These are phyloP conservation scores for Saccharum hybrid DNA, from an alignment of 202 grass and related monocot species.

Conservation along the genomic window DNA sequence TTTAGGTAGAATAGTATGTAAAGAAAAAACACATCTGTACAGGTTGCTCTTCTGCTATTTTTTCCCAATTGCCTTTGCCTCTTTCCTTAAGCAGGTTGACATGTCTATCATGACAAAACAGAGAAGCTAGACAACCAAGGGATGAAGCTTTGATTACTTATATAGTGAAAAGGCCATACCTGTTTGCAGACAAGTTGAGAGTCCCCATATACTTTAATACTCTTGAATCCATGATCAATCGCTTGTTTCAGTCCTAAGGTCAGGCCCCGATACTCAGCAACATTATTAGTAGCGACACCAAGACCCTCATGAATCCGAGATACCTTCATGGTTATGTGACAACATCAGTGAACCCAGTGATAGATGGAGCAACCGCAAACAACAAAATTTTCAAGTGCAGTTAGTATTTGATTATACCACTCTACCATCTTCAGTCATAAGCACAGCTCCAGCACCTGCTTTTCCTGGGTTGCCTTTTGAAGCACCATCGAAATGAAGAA, in stretches of 20 bases:
- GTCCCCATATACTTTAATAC: constrained; percentile 69
- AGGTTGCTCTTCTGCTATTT: not conserved
- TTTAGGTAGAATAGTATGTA: constrained; percentile 4
- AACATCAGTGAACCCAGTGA: constrained; percentile 13
- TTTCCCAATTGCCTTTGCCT: not conserved
- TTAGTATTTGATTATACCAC: constrained; percentile 57
- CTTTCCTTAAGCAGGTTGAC: constrained; percentile 13
- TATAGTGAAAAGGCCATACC: constrained; percentile 44
- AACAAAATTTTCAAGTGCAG: constrained; percentile 31
- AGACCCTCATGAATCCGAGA: constrained; percentile 78
- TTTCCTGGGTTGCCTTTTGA: constrained; percentile 94
- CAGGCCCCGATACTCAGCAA: constrained; percentile 76
- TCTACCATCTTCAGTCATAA: constrained; percentile 74
- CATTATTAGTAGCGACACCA: constrained; percentile 80
- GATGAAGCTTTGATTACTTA: not conserved
- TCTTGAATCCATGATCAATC: constrained; percentile 74
- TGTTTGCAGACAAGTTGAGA: constrained; percentile 78
- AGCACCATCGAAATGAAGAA: constrained; percentile 83
- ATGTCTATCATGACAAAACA: constrained; percentile 4
- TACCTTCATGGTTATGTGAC: constrained; percentile 61
- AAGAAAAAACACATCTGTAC: constrained; percentile 27
- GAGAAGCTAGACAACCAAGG: constrained; percentile 27
- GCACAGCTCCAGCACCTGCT: constrained; percentile 81
- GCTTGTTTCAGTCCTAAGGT: constrained; percentile 76
- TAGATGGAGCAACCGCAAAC: constrained; percentile 30